Base-by-base conservation (phyloP, 192 early-diverging fungal genomes). In the Linnemannia exigua region DNA sequence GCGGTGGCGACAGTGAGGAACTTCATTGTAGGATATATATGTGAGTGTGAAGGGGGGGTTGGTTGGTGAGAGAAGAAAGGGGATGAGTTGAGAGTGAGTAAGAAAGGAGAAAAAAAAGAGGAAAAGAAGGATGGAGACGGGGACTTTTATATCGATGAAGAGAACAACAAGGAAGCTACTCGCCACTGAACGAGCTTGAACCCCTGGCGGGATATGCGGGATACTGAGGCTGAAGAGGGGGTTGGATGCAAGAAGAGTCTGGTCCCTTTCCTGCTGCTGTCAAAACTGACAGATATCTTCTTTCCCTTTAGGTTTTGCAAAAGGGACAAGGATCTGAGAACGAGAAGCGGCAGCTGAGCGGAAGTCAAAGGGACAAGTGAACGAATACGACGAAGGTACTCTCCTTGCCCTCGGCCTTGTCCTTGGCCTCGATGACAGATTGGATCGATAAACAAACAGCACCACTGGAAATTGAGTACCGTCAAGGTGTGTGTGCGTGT, bases 1-100 rank as follows among this genome's bases (percentile, higher is more conserved):
- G 78, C 66, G 33, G 75, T 36, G 76, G 77, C 69, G 58, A 79
- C 25, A 61, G 54, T 36, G 16, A 74, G n/a, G 77, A 79, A 79
- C 78, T 86, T 86, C 83, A 86, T 86, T 46, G 28, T 75, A 33
- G 31, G 22, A 5, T 11, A 15, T 11, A 15, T 38, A 41, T 22
- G 44, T 19, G 11, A 41, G 35, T 16, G 20, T 36, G 20, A 36
- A 68, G 50, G 38, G 63, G 36, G 12, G 51, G 22, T 25, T 51
- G 76, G 58, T 37, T 67, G 25, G 46, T 52, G 33, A 67, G 46
- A 33, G 28, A 48, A 51, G 66, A n/a, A 35, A 50, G 76, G 52
- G 33, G 38, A 69, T 28, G 20, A 31, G 50, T 35, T 35, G 38
- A 38, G 52, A 75, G 31, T 22, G 38, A 74, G 61, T n/a, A 19